These are phyloP conservation scores for Aegilops umbellulata DNA, from an alignment of 176 grass and related monocot species.

Conservation along the genomic window DNA sequence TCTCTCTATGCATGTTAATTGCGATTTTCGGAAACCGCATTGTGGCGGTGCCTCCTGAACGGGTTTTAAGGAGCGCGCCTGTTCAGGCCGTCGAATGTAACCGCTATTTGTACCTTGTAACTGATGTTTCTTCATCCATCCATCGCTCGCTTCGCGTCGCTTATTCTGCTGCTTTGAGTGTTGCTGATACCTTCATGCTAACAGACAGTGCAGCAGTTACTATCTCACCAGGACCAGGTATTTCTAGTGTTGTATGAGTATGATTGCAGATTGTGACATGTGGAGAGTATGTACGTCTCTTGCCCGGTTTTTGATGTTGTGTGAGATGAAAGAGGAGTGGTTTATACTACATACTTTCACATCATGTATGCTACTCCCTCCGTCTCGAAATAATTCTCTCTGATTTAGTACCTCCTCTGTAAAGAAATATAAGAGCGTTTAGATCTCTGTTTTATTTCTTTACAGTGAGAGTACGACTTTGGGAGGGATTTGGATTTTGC, in stretches of 20 bases:
- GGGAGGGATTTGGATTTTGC: background rate
- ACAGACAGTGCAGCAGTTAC: background rate
- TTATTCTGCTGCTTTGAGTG: background rate
- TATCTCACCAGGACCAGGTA: background rate
- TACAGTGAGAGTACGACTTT: too few relatives aligned
- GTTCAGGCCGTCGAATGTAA: slow-evolving; percentile 19
- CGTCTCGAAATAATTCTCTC: too few relatives aligned
- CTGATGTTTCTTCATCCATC: slow-evolving; percentile 14
- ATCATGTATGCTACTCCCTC: too few relatives aligned
- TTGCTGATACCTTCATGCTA: background rate
- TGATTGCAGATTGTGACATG: background rate
- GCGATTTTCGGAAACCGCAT: slow-evolving; percentile 24
- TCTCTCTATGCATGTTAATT: slow-evolving; percentile 24
- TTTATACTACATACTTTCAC: too few relatives aligned
- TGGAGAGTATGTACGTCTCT: background rate
- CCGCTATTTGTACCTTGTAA: slow-evolving; percentile 27
- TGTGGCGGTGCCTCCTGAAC: slow-evolving; percentile 22
- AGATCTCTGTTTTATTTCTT: too few relatives aligned
- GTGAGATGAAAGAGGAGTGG: too few relatives aligned
- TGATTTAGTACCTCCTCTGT: too few relatives aligned
- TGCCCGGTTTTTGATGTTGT: background rate
- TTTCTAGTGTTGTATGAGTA: background rate
- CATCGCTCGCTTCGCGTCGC: background rate
- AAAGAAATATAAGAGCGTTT: too few relatives aligned
- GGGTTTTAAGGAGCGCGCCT: background rate